Evolutionary conservation across 495 filamentous ascomycete genomes (phyloP), one percentile per base, ranked within the genome.

Genomic region (Stereocaulon alpinum): DNA sequence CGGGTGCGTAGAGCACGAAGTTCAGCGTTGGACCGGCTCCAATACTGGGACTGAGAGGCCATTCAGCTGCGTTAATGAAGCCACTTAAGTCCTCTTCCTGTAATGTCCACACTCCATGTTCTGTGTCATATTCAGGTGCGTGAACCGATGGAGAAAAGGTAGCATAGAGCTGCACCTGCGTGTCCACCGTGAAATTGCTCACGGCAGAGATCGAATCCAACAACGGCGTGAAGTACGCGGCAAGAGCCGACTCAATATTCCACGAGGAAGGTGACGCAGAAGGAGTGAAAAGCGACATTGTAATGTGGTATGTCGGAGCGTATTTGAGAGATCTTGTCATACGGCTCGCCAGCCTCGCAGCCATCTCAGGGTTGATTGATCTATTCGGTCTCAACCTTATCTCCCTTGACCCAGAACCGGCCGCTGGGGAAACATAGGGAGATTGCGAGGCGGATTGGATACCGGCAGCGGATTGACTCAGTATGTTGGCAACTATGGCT

Each of bases 21-120:
- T 97, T 97, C 63, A 98, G 80, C 0, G 93, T 96, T 40, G 93
- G 92, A 2, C 91, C 91, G 30, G 77, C 84, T 40, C 92, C 94
- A 64, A 97, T 95, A 67, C 90, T 95, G 17, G 93, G 93, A 64
- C 86, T 91, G 29, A 98, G 73, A 0, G 93, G 93, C 93, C 93
- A 98, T 73, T 98, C 94, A 7, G 93, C 93, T 34, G 90, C 91
- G 66, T 98, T 98, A 72, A 97, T 89, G 68, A 98, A 98, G 34
- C 86, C 89, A 49, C 88, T 88, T 7, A 98, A 78, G 66, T 95
- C 91, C 67, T 95, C 87, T 67, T 88, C 90, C 64, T 82, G 84
- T 14, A 97, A 69, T 3, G 87, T 80, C 80, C 85, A 89, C 6
- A 76, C 72, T 11, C 73, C 73, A 29, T 72, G 69, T 1, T 69